Conservation (phyloP, 805 yeast genomes). For the Teunomyces cretensis region DNA sequence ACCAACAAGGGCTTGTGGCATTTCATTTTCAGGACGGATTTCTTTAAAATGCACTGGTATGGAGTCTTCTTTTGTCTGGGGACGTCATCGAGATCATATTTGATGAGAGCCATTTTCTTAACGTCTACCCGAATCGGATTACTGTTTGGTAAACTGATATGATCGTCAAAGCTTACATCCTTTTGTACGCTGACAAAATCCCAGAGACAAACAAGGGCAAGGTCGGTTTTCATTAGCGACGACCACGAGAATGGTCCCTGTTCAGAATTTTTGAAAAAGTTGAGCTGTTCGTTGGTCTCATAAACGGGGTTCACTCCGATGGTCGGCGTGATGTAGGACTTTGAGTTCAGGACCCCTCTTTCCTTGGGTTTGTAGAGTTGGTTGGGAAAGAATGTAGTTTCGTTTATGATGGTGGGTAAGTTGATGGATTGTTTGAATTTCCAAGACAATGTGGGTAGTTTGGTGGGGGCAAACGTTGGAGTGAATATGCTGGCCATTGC, state of each 20-base stretch:
- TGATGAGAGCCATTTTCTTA: conserved; percentile 7
- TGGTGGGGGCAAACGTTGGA: not conserved
- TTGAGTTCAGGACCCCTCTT: not conserved
- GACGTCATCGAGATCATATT: not conserved
- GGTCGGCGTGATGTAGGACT: not conserved
- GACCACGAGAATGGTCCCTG: conserved; percentile 7
- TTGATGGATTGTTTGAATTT: conserved; percentile 1
- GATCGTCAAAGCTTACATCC: conserved; percentile 4
- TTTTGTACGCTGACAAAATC: conserved; percentile 4
- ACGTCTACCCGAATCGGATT: conserved; percentile 4
- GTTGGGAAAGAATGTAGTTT: not conserved
- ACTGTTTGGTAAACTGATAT: conserved; percentile 1
- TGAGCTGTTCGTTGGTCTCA: not conserved
- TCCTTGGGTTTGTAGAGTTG: not conserved
- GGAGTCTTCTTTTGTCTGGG: not conserved
- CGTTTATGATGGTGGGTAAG: not conserved
- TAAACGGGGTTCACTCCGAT: not conserved
- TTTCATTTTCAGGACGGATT: conserved; percentile 5
- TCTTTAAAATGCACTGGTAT: conserved; percentile 7
- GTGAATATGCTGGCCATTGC: conserved; percentile 1
- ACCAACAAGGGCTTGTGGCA: conserved; percentile 4
- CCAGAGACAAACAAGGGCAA: conserved; percentile 3
- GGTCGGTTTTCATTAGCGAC: conserved; percentile 6
- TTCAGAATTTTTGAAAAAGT: conserved; percentile 3
- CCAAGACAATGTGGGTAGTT: not conserved